Conservation (phyloP, 2,329 filamentous ascomycete species). For the Pseudogymnoascus pannorum region DNA sequence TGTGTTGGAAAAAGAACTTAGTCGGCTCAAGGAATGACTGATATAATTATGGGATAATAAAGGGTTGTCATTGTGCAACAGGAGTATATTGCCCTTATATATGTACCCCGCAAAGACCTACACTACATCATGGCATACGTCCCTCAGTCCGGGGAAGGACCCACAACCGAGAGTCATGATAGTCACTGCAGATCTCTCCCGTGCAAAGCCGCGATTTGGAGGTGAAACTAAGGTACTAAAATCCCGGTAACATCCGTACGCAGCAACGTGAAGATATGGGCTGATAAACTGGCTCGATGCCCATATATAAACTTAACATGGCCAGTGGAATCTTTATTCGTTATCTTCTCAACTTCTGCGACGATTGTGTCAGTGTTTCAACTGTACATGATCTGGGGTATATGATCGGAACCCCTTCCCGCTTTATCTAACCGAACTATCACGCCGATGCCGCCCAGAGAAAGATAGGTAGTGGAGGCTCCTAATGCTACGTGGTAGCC, state of each 20-base stretch:
- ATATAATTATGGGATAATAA: neutral
- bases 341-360: neutral
- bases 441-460: neutral
- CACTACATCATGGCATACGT: neutral
- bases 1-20: neutral
- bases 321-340: neutral
- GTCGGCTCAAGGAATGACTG: neutral
- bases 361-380: neutral
- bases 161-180: neutral
- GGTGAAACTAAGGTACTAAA: neutral
- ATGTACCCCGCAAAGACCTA: neutral
- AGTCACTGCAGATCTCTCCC: neutral
- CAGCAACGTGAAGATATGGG: neutral
- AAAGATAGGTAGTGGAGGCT: neutral
- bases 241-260: neutral
- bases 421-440: neutral
- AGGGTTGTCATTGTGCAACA: neutral
- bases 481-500: conserved; percentile 5
- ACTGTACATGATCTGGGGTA: too few species aligned
- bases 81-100: neutral
- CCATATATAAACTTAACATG: neutral
- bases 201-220: neutral
- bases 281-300: neutral
- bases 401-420: neutral
- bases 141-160: neutral